These are phyloP conservation scores for Fusarium graminum DNA, from an alignment of 2,329 filamentous ascomycete genomes.

Conservation along the genomic window DNA sequence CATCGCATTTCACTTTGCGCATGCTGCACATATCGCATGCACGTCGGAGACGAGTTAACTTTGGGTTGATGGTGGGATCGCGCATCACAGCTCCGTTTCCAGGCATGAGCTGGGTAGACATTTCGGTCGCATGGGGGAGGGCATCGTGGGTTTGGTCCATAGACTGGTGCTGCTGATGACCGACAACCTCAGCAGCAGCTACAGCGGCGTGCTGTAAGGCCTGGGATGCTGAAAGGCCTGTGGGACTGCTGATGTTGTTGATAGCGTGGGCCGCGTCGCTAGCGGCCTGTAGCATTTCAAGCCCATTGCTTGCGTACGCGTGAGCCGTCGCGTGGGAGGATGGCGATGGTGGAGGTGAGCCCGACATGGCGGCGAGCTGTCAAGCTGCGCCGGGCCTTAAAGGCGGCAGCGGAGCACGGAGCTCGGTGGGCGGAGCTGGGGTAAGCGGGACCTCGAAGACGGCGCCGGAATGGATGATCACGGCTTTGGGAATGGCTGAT, in stretches of 20 bases:
- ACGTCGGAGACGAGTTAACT: constrained; percentile 68
- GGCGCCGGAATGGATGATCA: constrained; percentile 34
- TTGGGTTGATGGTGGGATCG: constrained; percentile 61
- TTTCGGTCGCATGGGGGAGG: constrained; percentile 40
- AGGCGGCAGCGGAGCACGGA: constrained; percentile 44
- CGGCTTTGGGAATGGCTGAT: constrained; percentile 56
- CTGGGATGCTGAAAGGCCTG: constrained; percentile 56
- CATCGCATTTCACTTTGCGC: constrained; percentile 73
- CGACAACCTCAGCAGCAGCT: constrained; percentile 51
- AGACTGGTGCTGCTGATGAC: constrained; percentile 41
- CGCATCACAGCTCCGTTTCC: constrained; percentile 49
- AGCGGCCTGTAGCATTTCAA: constrained; percentile 61
- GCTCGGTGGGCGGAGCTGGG: constrained; percentile 36
- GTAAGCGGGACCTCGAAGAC: constrained; percentile 38
- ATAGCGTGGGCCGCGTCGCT: constrained; percentile 59
- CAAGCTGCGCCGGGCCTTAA: constrained; percentile 37
- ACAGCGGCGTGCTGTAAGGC: constrained; percentile 57
- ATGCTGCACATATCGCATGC: constrained; percentile 73
- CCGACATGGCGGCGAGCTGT: constrained; percentile 43
- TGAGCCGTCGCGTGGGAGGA: constrained; percentile 54
- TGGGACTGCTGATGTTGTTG: constrained; percentile 51
- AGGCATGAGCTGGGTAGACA: constrained; percentile 44
- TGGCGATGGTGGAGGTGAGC: constrained; percentile 47
- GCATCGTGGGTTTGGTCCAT: constrained; percentile 35
- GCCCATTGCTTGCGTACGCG: constrained; percentile 61